Evolutionary conservation across 257 asterid genomes (phyloP).

Genomic region (Anisodus tanguticus): DNA sequence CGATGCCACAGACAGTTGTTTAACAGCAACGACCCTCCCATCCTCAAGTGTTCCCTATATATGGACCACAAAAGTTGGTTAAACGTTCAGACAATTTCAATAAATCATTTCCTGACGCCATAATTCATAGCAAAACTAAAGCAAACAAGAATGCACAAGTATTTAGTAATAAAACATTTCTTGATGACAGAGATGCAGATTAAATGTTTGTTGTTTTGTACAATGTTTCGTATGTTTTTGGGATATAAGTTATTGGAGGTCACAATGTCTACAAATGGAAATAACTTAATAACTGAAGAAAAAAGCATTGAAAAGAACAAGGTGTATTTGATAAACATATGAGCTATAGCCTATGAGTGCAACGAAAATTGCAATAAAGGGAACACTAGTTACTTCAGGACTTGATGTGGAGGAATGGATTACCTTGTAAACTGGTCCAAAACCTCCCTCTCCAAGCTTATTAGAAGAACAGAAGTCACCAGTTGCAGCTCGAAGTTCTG

Average conservation of each 20-base stretch:
- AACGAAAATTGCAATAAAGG: not conserved
- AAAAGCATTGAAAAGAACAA: not conserved
- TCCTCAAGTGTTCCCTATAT: constrained; percentile 72
- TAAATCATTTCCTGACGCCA: no score
- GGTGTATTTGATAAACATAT: constrained; percentile 1
- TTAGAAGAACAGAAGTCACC: constrained; percentile 64
- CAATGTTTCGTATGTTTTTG: not conserved
- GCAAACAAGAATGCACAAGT: not conserved
- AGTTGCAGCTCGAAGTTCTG: constrained; percentile 74
- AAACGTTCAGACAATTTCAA: not conserved
- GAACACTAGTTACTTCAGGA: constrained; percentile 8
- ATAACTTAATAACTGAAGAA: not conserved
- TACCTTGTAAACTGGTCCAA: constrained; percentile 76
- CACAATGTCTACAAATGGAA: not conserved
- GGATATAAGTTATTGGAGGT: not conserved
- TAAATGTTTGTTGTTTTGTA: no score
- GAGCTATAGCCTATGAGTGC: not conserved
- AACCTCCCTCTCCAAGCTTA: constrained; percentile 15
- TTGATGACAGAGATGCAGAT: not conserved
- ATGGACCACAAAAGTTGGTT: constrained; percentile 24
- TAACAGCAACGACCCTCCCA: constrained; percentile 78
- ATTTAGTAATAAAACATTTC: not conserved
- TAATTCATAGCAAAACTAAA: not conserved
- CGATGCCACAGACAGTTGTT: constrained; percentile 77
- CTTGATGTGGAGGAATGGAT: constrained; percentile 1